Evolutionary conservation across 1,139 yeast species (phyloP).

Genomic region (Kluyveromyces marxianus): DNA sequence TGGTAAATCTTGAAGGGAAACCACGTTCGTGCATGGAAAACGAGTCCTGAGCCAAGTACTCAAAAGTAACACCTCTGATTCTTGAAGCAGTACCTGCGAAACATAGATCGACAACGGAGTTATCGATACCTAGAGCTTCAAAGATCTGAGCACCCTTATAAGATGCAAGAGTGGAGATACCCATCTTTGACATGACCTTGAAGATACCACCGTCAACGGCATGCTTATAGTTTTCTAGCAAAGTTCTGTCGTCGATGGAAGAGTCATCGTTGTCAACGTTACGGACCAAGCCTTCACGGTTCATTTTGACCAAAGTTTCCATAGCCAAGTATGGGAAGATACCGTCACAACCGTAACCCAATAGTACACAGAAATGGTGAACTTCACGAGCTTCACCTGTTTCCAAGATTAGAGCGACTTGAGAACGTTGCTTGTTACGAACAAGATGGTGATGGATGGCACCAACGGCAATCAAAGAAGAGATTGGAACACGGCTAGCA

Average conservation of each 20-base stretch:
- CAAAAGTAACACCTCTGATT: conserved; percentile 92
- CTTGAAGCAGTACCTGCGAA: conserved; percentile 97
- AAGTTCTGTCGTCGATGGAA: conserved; percentile 46
- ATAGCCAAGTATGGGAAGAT: conserved; percentile 89
- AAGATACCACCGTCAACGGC: conserved; percentile 86
- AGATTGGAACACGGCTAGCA: conserved; percentile 63
- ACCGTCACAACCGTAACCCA: conserved; percentile 97
- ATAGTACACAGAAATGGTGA: conserved; percentile 88
- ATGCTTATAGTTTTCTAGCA: conserved; percentile 69
- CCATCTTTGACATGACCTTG: conserved; percentile 99
- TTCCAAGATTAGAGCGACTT: conserved; percentile 85
- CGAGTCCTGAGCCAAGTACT: conserved; percentile 94
- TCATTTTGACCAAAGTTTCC: conserved; percentile 82
- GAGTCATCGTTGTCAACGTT: conserved; percentile 35
- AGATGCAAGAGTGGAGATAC: conserved; percentile 93
- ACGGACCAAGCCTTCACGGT: conserved; percentile 67
- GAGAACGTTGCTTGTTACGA: conserved; percentile 91
- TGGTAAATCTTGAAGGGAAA: conserved; percentile 67
- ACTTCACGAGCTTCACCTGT: conserved; percentile 98
- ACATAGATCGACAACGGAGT: conserved; percentile 90
- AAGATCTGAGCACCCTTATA: conserved; percentile 98
- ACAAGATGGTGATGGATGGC: conserved; percentile 96
- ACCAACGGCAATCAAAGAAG: conserved; percentile 92
- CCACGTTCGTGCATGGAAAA: conserved; percentile 90
- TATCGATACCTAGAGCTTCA: conserved; percentile 93